A percentile compares a stretch with the other conserved stretches of the same genome.
phyloP scores from a whole-genome alignment of 2,329 filamentous ascomycete genomes.

The Fusarium chaquense region DNA sequence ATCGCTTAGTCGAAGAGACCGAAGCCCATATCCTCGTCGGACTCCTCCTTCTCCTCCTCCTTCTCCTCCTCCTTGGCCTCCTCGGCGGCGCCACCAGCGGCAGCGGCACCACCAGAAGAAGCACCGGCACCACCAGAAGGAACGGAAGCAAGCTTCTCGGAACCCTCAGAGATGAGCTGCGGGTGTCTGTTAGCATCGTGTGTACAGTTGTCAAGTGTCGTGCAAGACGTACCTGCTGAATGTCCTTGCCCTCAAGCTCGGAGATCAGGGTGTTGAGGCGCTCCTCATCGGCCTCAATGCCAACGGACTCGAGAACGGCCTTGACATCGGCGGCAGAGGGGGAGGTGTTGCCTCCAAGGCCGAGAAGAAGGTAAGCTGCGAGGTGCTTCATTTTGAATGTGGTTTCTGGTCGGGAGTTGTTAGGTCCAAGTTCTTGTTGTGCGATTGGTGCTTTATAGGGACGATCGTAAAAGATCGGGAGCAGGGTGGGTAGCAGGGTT shows the following conservation, averaged over 20 bases:
- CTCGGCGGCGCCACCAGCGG: conserved; percentile 74
- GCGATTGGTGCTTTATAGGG: conserved; percentile 19
- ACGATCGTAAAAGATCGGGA: not conserved
- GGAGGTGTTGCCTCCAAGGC: conserved; percentile 90
- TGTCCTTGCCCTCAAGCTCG: conserved; percentile 92
- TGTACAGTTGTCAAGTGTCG: not conserved
- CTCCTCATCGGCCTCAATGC: conserved; percentile 91
- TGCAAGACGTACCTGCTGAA: conserved; percentile 82
- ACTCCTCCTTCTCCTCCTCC: conserved; percentile 70
- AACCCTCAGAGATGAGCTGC: conserved; percentile 91
- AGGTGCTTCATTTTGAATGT: conserved; percentile 96
- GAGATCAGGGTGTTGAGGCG: conserved; percentile 87
- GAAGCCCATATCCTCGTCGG: conserved; percentile 82
- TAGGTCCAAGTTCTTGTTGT: conserved; percentile 35
- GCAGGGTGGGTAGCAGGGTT: not conserved
- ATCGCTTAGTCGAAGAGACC: conserved; percentile 78
- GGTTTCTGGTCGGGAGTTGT: conserved; percentile 50
- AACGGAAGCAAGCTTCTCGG: conserved; percentile 95
- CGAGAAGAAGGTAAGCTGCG: conserved; percentile 98
- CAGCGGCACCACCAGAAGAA: conserved; percentile 74
- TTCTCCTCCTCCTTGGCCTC: conserved; percentile 86
- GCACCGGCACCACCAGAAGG: conserved; percentile 89
- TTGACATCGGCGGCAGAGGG: conserved; percentile 90
- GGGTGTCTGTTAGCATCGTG: conserved; percentile 35
- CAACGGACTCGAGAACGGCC: conserved; percentile 89